These are phyloP conservation scores for Colletotrichum sp. DNA, from an alignment of 2,329 filamentous ascomycete genomes.

Conservation along the genomic window DNA sequence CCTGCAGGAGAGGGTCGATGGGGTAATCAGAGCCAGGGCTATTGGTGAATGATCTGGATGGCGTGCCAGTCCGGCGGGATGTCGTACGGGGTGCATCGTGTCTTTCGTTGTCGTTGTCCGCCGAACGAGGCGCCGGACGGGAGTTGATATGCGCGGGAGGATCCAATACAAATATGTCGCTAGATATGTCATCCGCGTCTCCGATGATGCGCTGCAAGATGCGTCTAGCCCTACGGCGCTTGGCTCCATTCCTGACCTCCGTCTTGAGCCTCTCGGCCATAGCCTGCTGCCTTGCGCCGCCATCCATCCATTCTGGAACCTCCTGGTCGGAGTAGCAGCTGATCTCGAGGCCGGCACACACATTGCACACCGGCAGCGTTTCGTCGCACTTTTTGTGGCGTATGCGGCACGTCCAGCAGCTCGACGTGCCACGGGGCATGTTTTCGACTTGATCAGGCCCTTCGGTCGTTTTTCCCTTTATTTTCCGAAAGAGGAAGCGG, in stretches of 20 bases:
- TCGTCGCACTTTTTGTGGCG: constrained; percentile 69
- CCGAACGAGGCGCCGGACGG: background rate
- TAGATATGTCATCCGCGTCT: background rate
- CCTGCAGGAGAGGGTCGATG: background rate
- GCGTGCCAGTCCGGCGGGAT: background rate
- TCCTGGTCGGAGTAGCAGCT: constrained; percentile 57
- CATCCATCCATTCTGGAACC: constrained; percentile 65
- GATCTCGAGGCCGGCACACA: constrained; percentile 57
- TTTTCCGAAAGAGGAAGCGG: background rate
- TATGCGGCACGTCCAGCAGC: constrained; percentile 66
- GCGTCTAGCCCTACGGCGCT: constrained; percentile 41
- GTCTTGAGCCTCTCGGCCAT: constrained; percentile 24
- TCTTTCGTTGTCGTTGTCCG: background rate
- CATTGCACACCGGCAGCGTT: constrained; percentile 52
- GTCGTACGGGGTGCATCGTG: background rate
- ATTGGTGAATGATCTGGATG: background rate
- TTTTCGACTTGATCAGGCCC: background rate
- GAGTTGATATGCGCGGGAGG: background rate
- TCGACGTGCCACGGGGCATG: constrained; percentile 34
- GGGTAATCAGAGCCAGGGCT: background rate
- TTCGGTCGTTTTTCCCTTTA: background rate
- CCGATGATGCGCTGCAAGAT: constrained; percentile 31
- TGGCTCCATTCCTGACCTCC: constrained; percentile 24
- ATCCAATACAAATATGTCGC: background rate
- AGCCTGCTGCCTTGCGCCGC: constrained; percentile 16